Conservation (phyloP, 2,329 filamentous ascomycete genomes). For the Teratosphaeria epicoccoides region DNA sequence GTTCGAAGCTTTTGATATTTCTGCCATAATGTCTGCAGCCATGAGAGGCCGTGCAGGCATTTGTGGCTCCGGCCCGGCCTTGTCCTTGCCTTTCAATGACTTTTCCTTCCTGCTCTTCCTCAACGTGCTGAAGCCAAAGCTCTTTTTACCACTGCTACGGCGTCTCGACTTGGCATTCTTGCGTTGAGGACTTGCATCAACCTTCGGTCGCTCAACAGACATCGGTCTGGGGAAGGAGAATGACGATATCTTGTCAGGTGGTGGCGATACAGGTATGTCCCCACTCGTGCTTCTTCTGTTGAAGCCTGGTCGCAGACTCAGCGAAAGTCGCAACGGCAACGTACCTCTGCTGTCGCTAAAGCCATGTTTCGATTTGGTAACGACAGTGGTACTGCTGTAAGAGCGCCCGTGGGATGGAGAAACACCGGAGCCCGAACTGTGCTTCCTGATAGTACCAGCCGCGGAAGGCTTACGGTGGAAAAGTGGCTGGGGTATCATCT, state of each 20-base stretch:
- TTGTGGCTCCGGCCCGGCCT: not conserved
- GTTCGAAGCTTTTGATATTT: slow-evolving; percentile 4
- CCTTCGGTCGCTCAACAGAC: not conserved
- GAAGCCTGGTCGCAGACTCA: slow-evolving; percentile 1
- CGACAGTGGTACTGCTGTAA: not conserved
- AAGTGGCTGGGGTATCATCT: slow-evolving; percentile 23
- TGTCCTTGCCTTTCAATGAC: slow-evolving; percentile 5
- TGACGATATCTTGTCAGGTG: slow-evolving; percentile 4
- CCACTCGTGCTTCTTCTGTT: slow-evolving; percentile 19
- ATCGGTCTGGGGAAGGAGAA: not conserved
- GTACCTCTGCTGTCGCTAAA: slow-evolving; percentile 7
- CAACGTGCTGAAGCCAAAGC: slow-evolving; percentile 7
- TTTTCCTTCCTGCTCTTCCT: slow-evolving; percentile 11
- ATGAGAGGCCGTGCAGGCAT: slow-evolving; percentile 10
- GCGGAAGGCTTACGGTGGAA: slow-evolving; percentile 14
- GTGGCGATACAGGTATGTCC: slow-evolving; percentile 25
- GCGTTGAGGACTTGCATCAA: not conserved
- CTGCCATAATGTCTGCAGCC: slow-evolving; percentile 14
- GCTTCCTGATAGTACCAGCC: not conserved
- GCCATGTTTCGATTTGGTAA: not conserved
- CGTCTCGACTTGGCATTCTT: not conserved
- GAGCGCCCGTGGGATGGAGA: not conserved
- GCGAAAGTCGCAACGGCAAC: slow-evolving; percentile 14
- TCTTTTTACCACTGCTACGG: not conserved
- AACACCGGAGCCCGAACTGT: not conserved